Conservation (phyloP, 1,284 basidiomycete species). For the Trametes pubescens region DNA sequence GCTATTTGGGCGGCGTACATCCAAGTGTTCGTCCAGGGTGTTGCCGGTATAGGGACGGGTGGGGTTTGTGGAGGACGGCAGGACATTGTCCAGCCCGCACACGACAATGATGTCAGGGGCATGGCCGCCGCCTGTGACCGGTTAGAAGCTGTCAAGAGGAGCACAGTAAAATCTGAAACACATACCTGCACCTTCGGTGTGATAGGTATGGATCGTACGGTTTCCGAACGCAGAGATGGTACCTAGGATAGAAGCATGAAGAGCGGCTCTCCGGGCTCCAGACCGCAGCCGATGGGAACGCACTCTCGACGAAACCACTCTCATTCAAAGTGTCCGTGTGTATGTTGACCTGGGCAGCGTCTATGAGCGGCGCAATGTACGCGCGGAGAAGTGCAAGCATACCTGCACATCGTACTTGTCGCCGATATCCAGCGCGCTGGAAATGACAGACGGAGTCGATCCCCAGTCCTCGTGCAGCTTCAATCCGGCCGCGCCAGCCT, state of each 20-base stretch:
- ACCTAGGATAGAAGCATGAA: slow-evolving; percentile 51
- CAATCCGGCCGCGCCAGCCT: slow-evolving; percentile 89
- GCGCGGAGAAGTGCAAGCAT: neutral
- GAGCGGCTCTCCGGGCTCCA: neutral
- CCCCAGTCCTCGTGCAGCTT: slow-evolving; percentile 99
- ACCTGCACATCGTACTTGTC: slow-evolving; percentile 97
- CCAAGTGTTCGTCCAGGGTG: slow-evolving; percentile 97
- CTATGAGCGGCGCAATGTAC: neutral
- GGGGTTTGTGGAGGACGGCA: slow-evolving; percentile 98
- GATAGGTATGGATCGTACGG: slow-evolving; percentile 98
- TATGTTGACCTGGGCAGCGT: slow-evolving; percentile 78
- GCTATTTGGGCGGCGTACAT: slow-evolving; percentile 61
- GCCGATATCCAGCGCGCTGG: slow-evolving; percentile 81
- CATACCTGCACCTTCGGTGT: slow-evolving; percentile 91
- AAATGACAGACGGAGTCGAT: slow-evolving; percentile 87
- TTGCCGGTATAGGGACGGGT: slow-evolving; percentile 93
- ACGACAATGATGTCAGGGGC: slow-evolving; percentile 99
- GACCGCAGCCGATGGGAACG: slow-evolving; percentile 32
- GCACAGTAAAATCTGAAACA: neutral
- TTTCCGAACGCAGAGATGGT: slow-evolving; percentile 92
- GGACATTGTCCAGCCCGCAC: slow-evolving; percentile 88
- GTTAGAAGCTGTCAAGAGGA: slow-evolving; percentile 9
- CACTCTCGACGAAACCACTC: slow-evolving; percentile 91
- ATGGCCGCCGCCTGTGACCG: slow-evolving; percentile 82
- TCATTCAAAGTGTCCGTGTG: slow-evolving; percentile 98